Base-by-base conservation (phyloP, 2,329 filamentous ascomycete species). In the Metarhizium album region DNA sequence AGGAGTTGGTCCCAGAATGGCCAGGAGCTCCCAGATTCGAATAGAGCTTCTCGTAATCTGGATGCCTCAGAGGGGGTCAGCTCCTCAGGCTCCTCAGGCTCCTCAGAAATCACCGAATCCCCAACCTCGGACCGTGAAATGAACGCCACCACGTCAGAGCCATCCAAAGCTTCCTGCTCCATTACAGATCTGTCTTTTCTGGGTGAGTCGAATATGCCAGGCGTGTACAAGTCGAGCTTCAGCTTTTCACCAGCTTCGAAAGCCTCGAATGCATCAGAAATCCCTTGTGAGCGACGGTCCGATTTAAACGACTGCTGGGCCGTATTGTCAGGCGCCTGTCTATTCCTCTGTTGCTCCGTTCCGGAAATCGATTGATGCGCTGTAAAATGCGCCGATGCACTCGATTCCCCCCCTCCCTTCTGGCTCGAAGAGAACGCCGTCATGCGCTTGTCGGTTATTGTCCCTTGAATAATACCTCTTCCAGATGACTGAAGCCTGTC, bases 1-100 rank as follows among this genome's bases (percentile, higher is more conserved):
- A 80, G 68, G 20, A 74, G 58, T 33, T 67, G 63, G 50, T 75
- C 68, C 74, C 74, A 78, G 9, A 49, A 47, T 23, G 50, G 46
- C 35, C 45, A 42, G 18, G 29, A 18, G 3, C 22, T 40, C 22
- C 42, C 43, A 40, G 52, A 38, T 33, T 58, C 59, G 52, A 74
- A 75, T 6, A 74, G 61, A 4, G 69, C 66, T 37, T 59, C 59
- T 46, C 64, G 66, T 8, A 75, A 62, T 23, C 57, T 66, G 4
- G 51, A 57, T 20, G 60, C 52, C 46, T 68, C 67, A 18, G 57
- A 56, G 14, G 59, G 55, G 14, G 62, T 60, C 9, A 66, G 50
- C 2, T 50, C 42, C n/a, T 61, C 58, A 13, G 57, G 50, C 7
- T 53, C 48, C 2, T 58, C 54, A 20, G 57, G 50, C 7, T 53